Conservation (phyloP, 2,329 filamentous ascomycete genomes). For the Ophiostoma perfectum region DNA sequence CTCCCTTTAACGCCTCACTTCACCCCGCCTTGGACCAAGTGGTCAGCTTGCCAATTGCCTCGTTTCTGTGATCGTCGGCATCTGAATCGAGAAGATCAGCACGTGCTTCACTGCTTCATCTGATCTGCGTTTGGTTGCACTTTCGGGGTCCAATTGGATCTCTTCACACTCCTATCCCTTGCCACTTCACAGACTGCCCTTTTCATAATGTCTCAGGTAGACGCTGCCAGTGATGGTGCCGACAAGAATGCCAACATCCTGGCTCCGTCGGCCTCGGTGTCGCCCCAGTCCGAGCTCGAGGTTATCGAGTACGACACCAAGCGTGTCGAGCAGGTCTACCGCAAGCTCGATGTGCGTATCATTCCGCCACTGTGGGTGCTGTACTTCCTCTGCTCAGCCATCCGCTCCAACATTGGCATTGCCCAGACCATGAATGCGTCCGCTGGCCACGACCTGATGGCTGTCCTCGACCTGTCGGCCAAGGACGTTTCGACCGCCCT, state of each 20-base stretch:
- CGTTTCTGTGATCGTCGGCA: constrained; percentile 30
- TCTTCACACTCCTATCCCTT: background rate
- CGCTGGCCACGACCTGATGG: constrained; percentile 67
- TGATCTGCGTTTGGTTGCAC: constrained; percentile 23
- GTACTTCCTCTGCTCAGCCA: constrained; percentile 88
- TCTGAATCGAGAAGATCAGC: background rate
- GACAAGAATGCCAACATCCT: constrained; percentile 14
- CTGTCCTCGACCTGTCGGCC: constrained; percentile 61
- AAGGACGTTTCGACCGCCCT: constrained; percentile 79
- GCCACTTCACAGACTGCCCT: constrained; percentile 19
- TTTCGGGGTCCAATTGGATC: background rate
- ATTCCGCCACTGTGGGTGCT: constrained; percentile 76
- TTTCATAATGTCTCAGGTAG: constrained; percentile 13
- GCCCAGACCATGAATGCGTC: constrained; percentile 87
- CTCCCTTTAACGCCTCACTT: background rate
- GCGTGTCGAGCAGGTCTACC: constrained; percentile 28
- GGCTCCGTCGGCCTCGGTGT: background rate
- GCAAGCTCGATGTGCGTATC: constrained; percentile 54
- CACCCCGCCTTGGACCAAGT: constrained; percentile 30
- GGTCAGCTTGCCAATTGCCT: constrained; percentile 43
- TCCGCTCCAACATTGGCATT: constrained; percentile 84
- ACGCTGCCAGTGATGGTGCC: background rate
- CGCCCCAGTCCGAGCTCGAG: background rate
- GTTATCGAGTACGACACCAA: constrained; percentile 17
- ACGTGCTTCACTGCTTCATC: background rate